These are phyloP conservation scores for Nakazawaea ernobii DNA, from an alignment of 805 yeast species.

Conservation along the genomic window DNA sequence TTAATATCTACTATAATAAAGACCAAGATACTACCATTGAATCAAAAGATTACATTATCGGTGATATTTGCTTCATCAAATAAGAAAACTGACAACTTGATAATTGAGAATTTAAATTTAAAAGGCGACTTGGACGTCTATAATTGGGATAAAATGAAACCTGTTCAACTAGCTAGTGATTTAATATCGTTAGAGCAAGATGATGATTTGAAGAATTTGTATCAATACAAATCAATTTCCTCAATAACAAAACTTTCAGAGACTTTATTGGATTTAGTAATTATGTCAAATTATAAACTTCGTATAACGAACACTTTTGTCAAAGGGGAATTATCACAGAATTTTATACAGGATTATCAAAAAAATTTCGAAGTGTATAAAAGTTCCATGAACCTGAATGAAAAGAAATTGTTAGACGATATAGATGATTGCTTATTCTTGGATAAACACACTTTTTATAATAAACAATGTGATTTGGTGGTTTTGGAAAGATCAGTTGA, in stretches of 20 bases:
- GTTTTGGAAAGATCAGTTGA: conserved; percentile 79
- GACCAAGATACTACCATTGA: conserved; percentile 9
- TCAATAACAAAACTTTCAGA: conserved; percentile 44
- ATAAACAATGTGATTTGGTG: conserved; percentile 58
- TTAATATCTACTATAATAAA: conserved; percentile 6
- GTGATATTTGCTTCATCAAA: conserved; percentile 10
- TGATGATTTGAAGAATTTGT: conserved; percentile 31
- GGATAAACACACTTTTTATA: conserved; percentile 27
- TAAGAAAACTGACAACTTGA: not conserved
- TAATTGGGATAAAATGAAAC: conserved; percentile 17
- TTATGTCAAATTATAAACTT: conserved; percentile 31
- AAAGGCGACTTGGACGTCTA: conserved; percentile 20
- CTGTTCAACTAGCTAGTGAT: conserved; percentile 29
- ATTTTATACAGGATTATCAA: conserved; percentile 38
- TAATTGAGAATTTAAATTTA: conserved; percentile 20
- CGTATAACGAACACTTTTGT: conserved; percentile 51
- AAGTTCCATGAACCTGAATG: conserved; percentile 27
- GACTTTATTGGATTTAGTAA: conserved; percentile 40
- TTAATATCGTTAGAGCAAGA: conserved; percentile 35
- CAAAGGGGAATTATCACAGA: conserved; percentile 52
- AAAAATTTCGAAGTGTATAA: conserved; percentile 24
- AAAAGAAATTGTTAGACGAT: conserved; percentile 25
- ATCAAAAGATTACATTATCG: conserved; percentile 11
- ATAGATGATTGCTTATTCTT: conserved; percentile 28
- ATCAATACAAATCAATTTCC: conserved; percentile 37